Conservation (phyloP, 1,139 yeast genomes). For the Geotrichum klebahnii region DNA sequence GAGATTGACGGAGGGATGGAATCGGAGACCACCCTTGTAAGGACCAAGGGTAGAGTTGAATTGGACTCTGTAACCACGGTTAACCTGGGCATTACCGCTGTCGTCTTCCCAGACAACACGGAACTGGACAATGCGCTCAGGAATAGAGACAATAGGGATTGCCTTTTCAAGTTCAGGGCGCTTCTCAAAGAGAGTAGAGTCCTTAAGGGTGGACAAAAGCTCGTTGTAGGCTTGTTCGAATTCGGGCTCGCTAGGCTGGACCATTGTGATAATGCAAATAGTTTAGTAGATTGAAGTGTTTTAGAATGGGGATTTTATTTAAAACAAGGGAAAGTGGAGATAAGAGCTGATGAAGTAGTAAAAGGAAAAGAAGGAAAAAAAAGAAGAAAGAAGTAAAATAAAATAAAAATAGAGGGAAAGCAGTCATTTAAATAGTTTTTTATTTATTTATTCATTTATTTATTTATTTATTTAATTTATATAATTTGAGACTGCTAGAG, state of each 20-base stretch:
- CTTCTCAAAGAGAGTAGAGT: conserved; percentile 82
- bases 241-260: conserved; percentile 83
- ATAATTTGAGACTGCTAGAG: too few species aligned
- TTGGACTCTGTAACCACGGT: conserved; percentile 97
- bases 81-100: conserved; percentile 83
- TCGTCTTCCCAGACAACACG: conserved; percentile 98
- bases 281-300: too few species aligned
- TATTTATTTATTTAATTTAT: too few species aligned
- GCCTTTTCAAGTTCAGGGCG: conserved; percentile 89
- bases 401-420: too few species aligned
- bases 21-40: conserved; percentile 97
- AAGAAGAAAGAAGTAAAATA: not conserved
- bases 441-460: too few species aligned
- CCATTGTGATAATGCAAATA: conserved; percentile 39
- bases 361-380: not conserved
- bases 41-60: conserved; percentile 98
- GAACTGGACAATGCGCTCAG: conserved; percentile 94
- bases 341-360: too few species aligned
- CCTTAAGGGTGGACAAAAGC: conserved; percentile 80
- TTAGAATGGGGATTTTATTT: too few species aligned
- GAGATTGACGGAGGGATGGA: conserved; percentile 95
- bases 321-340: too few species aligned
- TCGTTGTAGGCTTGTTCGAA: conserved; percentile 98
- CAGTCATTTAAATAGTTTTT: too few species aligned
- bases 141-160: conserved; percentile 85